Percentiles rank a stretch among this genome's conserved stretches.
Conservation (phyloP, 176 grass and related monocot genomes). For the Rhynchospora breviuscula region DNA sequence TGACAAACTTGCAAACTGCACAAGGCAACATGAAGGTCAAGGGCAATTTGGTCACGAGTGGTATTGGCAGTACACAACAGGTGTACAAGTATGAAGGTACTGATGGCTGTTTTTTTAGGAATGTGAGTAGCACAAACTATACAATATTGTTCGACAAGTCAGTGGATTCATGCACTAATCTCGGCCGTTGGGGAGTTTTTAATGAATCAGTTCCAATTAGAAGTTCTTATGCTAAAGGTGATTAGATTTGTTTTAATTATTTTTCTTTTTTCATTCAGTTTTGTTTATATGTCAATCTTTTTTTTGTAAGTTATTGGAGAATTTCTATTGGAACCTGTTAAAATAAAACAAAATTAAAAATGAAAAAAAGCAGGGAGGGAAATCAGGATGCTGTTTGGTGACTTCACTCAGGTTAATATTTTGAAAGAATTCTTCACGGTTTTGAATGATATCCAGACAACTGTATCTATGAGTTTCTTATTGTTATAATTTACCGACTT, state of each 20-base stretch:
- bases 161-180: constrained; percentile 24
- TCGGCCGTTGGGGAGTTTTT: background rate
- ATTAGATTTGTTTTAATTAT: constrained; percentile 1
- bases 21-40: constrained; percentile 30
- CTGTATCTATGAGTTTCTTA: no score
- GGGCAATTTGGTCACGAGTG: constrained; percentile 30
- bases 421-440: background rate
- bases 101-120: constrained; percentile 44
- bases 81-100: constrained; percentile 59
- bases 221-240: constrained; percentile 1
- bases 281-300: background rate
- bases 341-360: background rate
- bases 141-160: constrained; percentile 20
- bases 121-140: constrained; percentile 39
- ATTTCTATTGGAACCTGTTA: background rate
- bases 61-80: constrained; percentile 38
- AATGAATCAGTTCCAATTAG: constrained; percentile 46
- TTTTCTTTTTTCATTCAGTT: constrained; percentile 15
- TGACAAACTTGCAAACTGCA: constrained; percentile 51
- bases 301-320: constrained; percentile 21
- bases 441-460: no score
- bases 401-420: background rate
- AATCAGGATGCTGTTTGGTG: no score
- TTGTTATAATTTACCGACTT: no score
- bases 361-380: constrained; percentile 31